These are phyloP conservation scores for Lactarius quietus DNA, from an alignment of 768 basidiomycete species.

Conservation along the genomic window DNA sequence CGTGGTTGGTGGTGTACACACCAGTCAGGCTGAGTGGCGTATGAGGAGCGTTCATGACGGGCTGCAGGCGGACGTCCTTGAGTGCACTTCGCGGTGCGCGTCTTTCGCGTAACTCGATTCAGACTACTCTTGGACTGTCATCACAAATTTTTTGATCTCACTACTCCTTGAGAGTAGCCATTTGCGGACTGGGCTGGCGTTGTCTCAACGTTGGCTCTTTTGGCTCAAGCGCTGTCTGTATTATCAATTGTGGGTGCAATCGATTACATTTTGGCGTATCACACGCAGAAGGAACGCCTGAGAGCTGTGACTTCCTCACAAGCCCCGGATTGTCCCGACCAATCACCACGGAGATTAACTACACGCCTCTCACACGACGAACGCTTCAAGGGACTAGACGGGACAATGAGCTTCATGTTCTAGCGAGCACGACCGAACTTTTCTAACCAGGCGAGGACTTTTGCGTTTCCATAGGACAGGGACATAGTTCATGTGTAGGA, in stretches of 20 bases:
- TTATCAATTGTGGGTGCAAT: neutral
- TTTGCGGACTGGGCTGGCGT: neutral
- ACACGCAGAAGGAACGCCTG: neutral
- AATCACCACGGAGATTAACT: neutral
- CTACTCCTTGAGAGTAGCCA: conserved; percentile 10
- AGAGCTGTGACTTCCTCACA: too few relatives aligned
- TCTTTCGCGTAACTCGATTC: conserved; percentile 33
- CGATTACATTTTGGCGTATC: neutral
- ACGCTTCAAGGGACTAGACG: neutral
- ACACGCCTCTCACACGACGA: neutral
- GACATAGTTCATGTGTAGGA: too few relatives aligned
- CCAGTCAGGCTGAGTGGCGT: neutral
- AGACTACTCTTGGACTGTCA: conserved; percentile 35
- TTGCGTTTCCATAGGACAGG: too few relatives aligned
- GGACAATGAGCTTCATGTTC: neutral
- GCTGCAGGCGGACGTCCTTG: conserved; percentile 23
- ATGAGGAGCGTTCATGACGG: conserved; percentile 14
- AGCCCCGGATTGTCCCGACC: too few relatives aligned
- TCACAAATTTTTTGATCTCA: conserved; percentile 23
- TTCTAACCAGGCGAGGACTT: neutral
- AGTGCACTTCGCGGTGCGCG: conserved; percentile 34
- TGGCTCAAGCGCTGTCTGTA: neutral
- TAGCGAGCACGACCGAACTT: neutral
- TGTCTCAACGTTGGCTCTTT: neutral
- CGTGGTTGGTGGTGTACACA: neutral